Evolutionary conservation across 176 grass and related monocot genomes (phyloP).

Genomic region (Sorghum bicolor): DNA sequence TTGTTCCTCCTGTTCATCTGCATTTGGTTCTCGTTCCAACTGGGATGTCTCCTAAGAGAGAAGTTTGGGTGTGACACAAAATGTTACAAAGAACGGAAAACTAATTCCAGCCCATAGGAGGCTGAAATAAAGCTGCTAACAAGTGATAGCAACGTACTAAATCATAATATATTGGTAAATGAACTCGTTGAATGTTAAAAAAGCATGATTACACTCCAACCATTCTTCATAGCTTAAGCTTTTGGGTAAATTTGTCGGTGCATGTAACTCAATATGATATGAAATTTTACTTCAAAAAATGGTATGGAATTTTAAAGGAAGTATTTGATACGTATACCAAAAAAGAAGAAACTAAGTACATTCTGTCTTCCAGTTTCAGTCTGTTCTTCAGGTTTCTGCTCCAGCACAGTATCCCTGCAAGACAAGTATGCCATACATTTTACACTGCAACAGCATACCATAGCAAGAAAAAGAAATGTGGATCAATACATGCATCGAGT

Average conservation of each 20-base stretch:
- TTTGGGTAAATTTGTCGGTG: not conserved
- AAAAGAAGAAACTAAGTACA: conserved; percentile 37
- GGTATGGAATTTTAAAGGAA: not conserved
- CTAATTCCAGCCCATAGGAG: not conserved
- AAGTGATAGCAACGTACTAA: not conserved
- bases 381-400: conserved; percentile 35
- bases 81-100: conserved; percentile 25
- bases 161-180: not conserved
- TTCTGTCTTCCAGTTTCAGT: conserved; percentile 44
- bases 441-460: not conserved
- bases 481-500: not conserved
- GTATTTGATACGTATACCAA: conserved; percentile 2
- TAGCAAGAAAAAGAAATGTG: not conserved
- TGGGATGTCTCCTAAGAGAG: conserved; percentile 33
- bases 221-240: not conserved
- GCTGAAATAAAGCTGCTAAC: conserved; percentile 17
- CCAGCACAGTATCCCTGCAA: conserved; percentile 34
- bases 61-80: conserved; percentile 24
- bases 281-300: not conserved
- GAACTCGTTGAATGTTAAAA: not conserved
- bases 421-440: conserved; percentile 15
- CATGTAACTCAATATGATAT: not conserved
- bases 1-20: conserved; percentile 39
- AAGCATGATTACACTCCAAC: not conserved
- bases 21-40: conserved; percentile 32